A percentile compares a stretch with the other conserved stretches of the same genome.
Evolutionary conservation across 2,329 filamentous ascomycete genomes (phyloP).

Genomic region (Colletotrichum filicis): DNA sequence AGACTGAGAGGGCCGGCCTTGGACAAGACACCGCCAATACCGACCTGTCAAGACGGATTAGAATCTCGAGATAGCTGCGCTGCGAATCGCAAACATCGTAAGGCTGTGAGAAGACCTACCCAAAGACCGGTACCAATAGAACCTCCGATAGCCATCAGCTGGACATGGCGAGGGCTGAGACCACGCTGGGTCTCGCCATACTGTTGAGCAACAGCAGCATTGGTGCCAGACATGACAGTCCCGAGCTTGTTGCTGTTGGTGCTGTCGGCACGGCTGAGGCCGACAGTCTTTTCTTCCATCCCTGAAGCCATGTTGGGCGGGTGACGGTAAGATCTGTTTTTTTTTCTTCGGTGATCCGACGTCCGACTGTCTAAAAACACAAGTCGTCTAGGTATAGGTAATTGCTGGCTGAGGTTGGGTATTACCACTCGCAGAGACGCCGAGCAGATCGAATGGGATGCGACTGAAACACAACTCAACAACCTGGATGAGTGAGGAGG

Average conservation of each 20-base stretch:
- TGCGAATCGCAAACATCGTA: background rate
- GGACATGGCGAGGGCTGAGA: conserved; percentile 54
- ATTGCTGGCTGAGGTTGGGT: background rate
- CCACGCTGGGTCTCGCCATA: conserved; percentile 48
- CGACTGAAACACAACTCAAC: background rate
- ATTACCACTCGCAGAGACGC: conserved; percentile 2
- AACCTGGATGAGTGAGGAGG: background rate
- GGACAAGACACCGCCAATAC: conserved; percentile 54
- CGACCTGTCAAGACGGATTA: conserved; percentile 41
- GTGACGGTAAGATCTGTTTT: background rate
- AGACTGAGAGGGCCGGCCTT: conserved; percentile 56
- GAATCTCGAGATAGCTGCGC: background rate
- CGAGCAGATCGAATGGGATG: conserved; percentile 18
- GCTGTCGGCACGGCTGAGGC: conserved; percentile 32
- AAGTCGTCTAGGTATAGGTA: background rate
- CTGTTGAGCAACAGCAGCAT: conserved; percentile 31
- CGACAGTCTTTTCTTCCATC: conserved; percentile 33
- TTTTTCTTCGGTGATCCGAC: background rate
- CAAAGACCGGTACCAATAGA: conserved; percentile 58
- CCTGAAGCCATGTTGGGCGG: conserved; percentile 22
- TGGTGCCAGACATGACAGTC: conserved; percentile 24
- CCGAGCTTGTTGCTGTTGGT: conserved; percentile 32
- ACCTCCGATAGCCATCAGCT: conserved; percentile 61
- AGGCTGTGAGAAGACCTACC: conserved; percentile 36
- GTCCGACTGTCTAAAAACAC: conserved; percentile 5